These are phyloP conservation scores for Cercospora nicotianae DNA, from an alignment of 2,329 filamentous ascomycete species.

Conservation along the genomic window DNA sequence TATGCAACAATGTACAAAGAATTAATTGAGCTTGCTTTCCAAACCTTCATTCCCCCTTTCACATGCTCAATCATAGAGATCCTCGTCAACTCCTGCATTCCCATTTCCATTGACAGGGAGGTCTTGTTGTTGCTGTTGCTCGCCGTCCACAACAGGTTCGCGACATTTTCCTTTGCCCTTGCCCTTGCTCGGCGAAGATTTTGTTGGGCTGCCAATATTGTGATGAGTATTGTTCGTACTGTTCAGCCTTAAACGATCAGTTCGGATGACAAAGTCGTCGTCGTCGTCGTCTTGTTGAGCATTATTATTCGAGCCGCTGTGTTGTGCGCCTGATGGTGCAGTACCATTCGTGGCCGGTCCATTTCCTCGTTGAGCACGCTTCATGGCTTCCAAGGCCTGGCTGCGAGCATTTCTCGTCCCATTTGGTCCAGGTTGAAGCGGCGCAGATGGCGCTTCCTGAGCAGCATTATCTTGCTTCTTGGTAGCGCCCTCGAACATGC, in stretches of 20 bases:
- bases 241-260: constrained; percentile 39
- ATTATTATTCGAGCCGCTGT: neutral
- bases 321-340: neutral
- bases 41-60: neutral
- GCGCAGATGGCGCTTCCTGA: neutral
- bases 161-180: constrained; percentile 41
- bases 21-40: neutral
- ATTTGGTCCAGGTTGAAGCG: neutral
- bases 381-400: constrained; percentile 23
- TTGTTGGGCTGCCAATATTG: constrained; percentile 33
- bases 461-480: constrained; percentile 43
- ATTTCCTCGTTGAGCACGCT: constrained; percentile 17
- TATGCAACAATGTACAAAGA: neutral
- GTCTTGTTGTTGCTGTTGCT: constrained; percentile 22
- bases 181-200: constrained; percentile 28
- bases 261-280: constrained; percentile 47
- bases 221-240: constrained; percentile 21
- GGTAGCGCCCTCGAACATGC: constrained; percentile 70
- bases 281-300: constrained; percentile 33
- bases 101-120: constrained; percentile 30
- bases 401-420: constrained; percentile 8
- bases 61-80: constrained; percentile 43
- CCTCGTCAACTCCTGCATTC: constrained; percentile 41
- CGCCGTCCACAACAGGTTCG: constrained; percentile 29
- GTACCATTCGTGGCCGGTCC: neutral